Base-by-base conservation (phyloP, 1,284 basidiomycete species). In the Athelia psychrophila region DNA sequence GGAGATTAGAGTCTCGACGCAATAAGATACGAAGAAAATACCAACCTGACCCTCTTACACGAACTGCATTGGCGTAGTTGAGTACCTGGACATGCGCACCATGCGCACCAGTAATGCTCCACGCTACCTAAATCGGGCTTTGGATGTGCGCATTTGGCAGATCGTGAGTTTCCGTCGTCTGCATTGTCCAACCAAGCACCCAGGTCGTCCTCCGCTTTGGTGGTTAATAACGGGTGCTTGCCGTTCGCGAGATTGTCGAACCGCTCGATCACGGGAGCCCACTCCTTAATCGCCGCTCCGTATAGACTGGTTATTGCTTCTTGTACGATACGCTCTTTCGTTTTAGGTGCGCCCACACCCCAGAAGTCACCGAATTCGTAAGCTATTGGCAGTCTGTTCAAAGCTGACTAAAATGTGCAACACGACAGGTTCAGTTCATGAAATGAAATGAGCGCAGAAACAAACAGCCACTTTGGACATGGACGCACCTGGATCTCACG, bases 101-200 rank as follows among this genome's bases (percentile, higher is more conserved):
- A 30, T 30, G 27, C 27, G 13, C 27, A 30, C 27, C 27, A 30
- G 27, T 30, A 30, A 5, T 30, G 27, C 13, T 30, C 6, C 5
- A 5, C 13, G 27, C 27, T 30, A 30, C 27, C 5, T 30, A 30
- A 30, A 30, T 30, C 27, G 13, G 27, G 27, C 13, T 30, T 30
- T 30, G 27, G 27, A 30, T 30, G 27, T 30, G 27, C 27, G 27
- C 27, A 30, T 13, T 30, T 30, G 5, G 27, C 27, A 30, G 27
- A 30, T 12, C 66, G 65, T 3, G 68, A 75, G 40, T 77, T 73
- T 3, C 76, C 73, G 13, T 30, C 27, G 13, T 30, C 27, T 47
- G 78, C 62, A 22, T 78, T 71, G 13, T 78, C 78, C 36, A 84
- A 60, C 83, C 83, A 85, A 1, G 70, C 71, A 0, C 76, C 74